Percentiles rank a stretch among this genome's conserved stretches.
These are phyloP conservation scores for Quercus aquifolioides DNA, from an alignment of 306 rosid species.

Conservation along the genomic window DNA sequence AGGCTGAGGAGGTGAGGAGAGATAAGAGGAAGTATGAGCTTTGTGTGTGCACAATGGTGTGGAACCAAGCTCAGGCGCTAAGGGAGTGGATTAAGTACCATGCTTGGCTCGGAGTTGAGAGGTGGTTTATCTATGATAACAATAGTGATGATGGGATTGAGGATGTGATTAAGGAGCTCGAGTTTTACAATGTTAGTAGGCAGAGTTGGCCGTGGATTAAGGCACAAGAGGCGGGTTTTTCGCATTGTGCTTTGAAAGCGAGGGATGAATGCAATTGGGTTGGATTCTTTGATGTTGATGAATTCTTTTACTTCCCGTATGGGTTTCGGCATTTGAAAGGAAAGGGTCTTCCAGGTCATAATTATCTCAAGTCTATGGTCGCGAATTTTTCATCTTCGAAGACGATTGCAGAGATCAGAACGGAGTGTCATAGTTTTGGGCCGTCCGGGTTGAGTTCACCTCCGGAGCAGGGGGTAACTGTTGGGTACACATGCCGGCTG, in stretches of 20 bases:
- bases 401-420: slow-evolving; percentile 69
- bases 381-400: slow-evolving; percentile 50
- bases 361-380: slow-evolving; percentile 46
- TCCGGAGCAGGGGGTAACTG: slow-evolving; percentile 66
- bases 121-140: slow-evolving; percentile 95
- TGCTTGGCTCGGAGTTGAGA: slow-evolving; percentile 86
- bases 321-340: slow-evolving; percentile 30
- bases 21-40: slow-evolving; percentile 57
- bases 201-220: slow-evolving; percentile 94
- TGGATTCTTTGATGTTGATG: slow-evolving; percentile 92
- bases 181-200: slow-evolving; percentile 65
- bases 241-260: slow-evolving; percentile 83
- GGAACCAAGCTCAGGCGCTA: slow-evolving; percentile 84
- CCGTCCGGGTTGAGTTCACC: slow-evolving; percentile 74
- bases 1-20: not conserved
- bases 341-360: slow-evolving; percentile 50
- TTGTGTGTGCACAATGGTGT: slow-evolving; percentile 89
- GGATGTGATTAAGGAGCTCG: slow-evolving; percentile 45
- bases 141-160: slow-evolving; percentile 84
- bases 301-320: slow-evolving; percentile 72
- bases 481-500: slow-evolving; percentile 88
- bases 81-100: slow-evolving; percentile 94
- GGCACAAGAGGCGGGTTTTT: slow-evolving; percentile 96
- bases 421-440: slow-evolving; percentile 83
- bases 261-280: slow-evolving; percentile 91